These are phyloP conservation scores for Tetracladium maxilliforme DNA, from an alignment of 2,329 filamentous ascomycete species.

Conservation along the genomic window DNA sequence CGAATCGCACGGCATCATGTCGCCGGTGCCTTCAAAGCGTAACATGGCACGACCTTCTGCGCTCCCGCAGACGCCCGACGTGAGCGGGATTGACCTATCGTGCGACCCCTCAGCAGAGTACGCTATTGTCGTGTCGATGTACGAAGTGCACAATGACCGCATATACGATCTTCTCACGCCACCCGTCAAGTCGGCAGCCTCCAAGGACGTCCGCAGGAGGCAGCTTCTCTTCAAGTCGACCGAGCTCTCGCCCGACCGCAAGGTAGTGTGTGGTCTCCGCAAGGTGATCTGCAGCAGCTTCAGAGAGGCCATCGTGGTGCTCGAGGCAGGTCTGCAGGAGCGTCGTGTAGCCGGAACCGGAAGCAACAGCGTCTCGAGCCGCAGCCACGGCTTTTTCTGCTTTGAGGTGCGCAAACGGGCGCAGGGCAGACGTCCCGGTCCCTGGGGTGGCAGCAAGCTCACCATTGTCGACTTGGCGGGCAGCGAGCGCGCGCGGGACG, in stretches of 20 bases:
- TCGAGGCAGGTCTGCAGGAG: slow-evolving; percentile 81
- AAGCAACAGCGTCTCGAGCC: slow-evolving; percentile 81
- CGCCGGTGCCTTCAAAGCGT: slow-evolving; percentile 39
- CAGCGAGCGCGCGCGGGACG: slow-evolving; percentile 82
- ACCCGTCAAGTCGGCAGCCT: slow-evolving; percentile 39
- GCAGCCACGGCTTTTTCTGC: slow-evolving; percentile 93
- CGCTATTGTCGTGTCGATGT: slow-evolving; percentile 87
- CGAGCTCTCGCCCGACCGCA: slow-evolving; percentile 76
- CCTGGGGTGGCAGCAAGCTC: slow-evolving; percentile 65
- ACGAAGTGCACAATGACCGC: slow-evolving; percentile 96
- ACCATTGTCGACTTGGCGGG: slow-evolving; percentile 88
- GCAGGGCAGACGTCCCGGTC: slow-evolving; percentile 30
- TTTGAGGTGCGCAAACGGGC: slow-evolving; percentile 80
- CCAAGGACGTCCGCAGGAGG: slow-evolving; percentile 60
- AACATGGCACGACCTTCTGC: slow-evolving; percentile 53
- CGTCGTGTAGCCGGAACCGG: slow-evolving; percentile 79
- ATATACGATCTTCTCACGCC: slow-evolving; percentile 85
- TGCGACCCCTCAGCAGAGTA: slow-evolving; percentile 64
- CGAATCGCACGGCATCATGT: slow-evolving; percentile 28
- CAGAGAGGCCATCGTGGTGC: slow-evolving; percentile 72
- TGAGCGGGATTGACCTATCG: slow-evolving; percentile 53
- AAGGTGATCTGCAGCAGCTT: slow-evolving; percentile 79
- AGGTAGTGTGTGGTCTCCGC: slow-evolving; percentile 80
- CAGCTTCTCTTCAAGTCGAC: slow-evolving; percentile 86
- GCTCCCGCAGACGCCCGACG: slow-evolving; percentile 60